Percentiles rank a stretch among this genome's conserved stretches.
These are phyloP conservation scores for Chlorella variabilis DNA, from an alignment of 163 green algal species.

Conservation along the genomic window DNA sequence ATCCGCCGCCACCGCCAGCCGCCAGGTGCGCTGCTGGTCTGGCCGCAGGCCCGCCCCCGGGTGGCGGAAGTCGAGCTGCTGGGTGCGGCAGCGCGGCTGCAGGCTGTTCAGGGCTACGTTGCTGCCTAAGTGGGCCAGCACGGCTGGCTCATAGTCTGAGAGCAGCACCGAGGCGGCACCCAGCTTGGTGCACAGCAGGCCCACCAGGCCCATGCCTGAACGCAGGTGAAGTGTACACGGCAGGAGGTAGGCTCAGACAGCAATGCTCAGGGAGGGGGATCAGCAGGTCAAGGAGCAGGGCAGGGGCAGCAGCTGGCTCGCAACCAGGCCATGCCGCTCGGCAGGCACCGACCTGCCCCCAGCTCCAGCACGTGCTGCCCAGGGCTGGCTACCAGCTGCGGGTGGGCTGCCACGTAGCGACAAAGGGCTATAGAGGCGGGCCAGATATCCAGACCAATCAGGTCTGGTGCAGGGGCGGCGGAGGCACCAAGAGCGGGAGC, in stretches of 20 bases:
- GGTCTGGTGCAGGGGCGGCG: not conserved
- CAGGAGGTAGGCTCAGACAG: not conserved
- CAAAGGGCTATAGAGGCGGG: conserved; percentile 39
- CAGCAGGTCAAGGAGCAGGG: not conserved
- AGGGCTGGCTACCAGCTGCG: not conserved
- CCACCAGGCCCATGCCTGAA: conserved; percentile 39
- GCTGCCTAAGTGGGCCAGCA: not conserved
- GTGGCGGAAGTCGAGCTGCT: not conserved
- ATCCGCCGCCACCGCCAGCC: conserved; percentile 30
- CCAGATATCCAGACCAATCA: conserved; percentile 46
- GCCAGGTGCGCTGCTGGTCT: conserved; percentile 10
- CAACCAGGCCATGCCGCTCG: too few species aligned
- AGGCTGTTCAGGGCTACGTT: conserved; percentile 26
- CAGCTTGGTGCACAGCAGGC: conserved; percentile 29
- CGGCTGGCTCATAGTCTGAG: conserved; percentile 37
- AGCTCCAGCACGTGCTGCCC: conserved; percentile 31
- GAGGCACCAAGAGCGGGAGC: not conserved
- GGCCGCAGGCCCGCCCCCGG: not conserved
- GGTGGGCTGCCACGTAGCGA: conserved; percentile 26
- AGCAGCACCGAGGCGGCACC: conserved; percentile 1
- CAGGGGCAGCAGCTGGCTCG: not conserved
- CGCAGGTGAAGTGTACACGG: too few species aligned
- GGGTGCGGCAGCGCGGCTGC: not conserved
- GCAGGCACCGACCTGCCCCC: conserved; percentile 17
- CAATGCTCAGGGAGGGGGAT: not conserved